Evolutionary conservation across 202 grass and related monocot species (phyloP), one percentile per base, ranked within the genome.

Genomic region (Bolboschoenoplectus hybrid): DNA sequence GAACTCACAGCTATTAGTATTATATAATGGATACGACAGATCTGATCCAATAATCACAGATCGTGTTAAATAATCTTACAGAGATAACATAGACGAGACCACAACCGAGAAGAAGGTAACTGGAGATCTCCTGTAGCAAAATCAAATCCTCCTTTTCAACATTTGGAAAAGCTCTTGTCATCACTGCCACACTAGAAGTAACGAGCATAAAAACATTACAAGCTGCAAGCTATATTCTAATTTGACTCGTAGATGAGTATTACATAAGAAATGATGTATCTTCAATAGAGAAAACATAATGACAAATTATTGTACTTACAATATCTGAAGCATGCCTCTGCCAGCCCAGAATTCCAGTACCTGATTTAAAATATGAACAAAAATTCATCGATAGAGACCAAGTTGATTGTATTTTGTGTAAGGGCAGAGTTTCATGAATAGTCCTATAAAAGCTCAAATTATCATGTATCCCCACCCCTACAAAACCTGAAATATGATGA

Each of bases 311-410:
- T 82, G 26, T 7, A 91, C 91, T 87, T 88, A 98, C 96, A 98
- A 98, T 85, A 98, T 95, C 61, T 98, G 93, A 65, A 98, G 87
- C 93, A 98, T 98, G 50, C 96, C 96, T 35, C 96, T 91, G 69
- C 88, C 90, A 81, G 86, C 88, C 96, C 91, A 95, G 58, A 92
- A 95, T 38, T 95, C 93, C 9, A 98, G 86, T 90, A 98, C 71
- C 96, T 98, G 66, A 17, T 81, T 9, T 57, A 17, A 84, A 57
- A 70, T 69, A 52, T 7, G 35, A 83, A 56, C 55, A 53, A 56
- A 78, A 17, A 16, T 57, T 78, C 35, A 78, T 78, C 53, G 16
- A 56, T 5, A 58, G 13, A 41, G 52, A n/a, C 35, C 35, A 79
- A 79, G 35, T 41, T 0, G 16, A 58, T 60, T 79, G 7, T 7